phyloP scores from a whole-genome alignment of 306 rosid species.

The Spatholobus suberectus region DNA sequence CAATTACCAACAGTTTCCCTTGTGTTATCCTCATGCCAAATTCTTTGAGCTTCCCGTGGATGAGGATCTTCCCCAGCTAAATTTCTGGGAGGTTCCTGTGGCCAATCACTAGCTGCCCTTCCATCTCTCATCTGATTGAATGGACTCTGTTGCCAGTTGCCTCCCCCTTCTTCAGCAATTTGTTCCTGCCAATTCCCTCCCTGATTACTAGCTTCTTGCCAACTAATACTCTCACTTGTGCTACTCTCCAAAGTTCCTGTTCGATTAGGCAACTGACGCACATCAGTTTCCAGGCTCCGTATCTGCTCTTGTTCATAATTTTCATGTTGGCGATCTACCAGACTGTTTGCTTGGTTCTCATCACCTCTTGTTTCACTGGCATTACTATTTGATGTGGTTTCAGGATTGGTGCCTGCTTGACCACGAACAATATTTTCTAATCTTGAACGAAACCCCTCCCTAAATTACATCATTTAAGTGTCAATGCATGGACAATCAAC shows the following conservation, averaged over 20 bases:
- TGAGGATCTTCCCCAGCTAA: conserved; percentile 67
- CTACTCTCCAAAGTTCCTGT: conserved; percentile 61
- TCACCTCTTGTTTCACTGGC: conserved; percentile 69
- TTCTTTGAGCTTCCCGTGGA: conserved; percentile 64
- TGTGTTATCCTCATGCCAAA: conserved; percentile 72
- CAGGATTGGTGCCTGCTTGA: conserved; percentile 73
- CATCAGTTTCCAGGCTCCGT: conserved; percentile 58
- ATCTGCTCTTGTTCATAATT: conserved; percentile 63
- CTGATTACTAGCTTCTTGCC: conserved; percentile 75
- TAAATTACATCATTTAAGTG: conserved; percentile 42
- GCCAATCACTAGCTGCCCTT: conserved; percentile 69
- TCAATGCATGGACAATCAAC: conserved; percentile 43
- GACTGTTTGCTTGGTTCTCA: conserved; percentile 58
- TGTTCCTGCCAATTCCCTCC: conserved; percentile 73
- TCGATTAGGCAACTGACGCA: conserved; percentile 61
- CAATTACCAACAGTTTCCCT: conserved; percentile 81
- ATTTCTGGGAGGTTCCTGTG: conserved; percentile 60
- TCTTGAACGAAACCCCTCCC: conserved; percentile 96
- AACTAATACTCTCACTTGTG: conserved; percentile 58
- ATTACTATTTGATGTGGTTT: conserved; percentile 63
- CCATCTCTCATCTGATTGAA: conserved; percentile 73
- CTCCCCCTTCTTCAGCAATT: conserved; percentile 63
- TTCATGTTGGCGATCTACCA: conserved; percentile 60
- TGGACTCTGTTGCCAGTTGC: conserved; percentile 78
- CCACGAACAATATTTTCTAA: conserved; percentile 94